Percentiles rank a stretch among this genome's conserved stretches.
These are phyloP conservation scores for Sugiyamaella grinbergsii DNA, from an alignment of 1,139 yeast species.

Conservation along the genomic window DNA sequence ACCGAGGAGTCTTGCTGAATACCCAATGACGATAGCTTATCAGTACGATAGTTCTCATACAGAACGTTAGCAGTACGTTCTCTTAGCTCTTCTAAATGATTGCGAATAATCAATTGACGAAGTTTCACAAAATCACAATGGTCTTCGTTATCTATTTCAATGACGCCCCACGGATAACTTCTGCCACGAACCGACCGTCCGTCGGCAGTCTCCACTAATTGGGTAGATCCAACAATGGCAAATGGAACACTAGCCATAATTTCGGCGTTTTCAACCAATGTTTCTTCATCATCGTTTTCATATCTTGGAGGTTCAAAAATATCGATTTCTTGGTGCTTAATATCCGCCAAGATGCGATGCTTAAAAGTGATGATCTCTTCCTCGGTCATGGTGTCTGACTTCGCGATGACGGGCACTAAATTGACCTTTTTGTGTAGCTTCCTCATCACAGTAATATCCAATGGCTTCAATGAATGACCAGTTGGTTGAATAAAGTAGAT, in stretches of 20 bases:
- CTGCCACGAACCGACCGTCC: conserved; percentile 91
- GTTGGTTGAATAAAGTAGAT: conserved; percentile 96
- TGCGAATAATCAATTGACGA: conserved; percentile 86
- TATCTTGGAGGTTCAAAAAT: conserved; percentile 78
- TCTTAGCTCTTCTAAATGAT: conserved; percentile 90
- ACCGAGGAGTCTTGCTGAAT: conserved; percentile 90
- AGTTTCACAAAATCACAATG: conserved; percentile 92
- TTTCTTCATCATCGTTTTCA: conserved; percentile 85
- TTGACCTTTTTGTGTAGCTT: conserved; percentile 89
- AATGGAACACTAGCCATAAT: conserved; percentile 79
- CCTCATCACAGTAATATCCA: conserved; percentile 88
- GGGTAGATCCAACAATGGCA: conserved; percentile 92
- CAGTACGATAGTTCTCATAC: conserved; percentile 88
- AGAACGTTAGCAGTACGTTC: conserved; percentile 76
- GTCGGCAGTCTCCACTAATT: conserved; percentile 67
- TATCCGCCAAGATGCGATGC: conserved; percentile 68
- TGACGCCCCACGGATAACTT: conserved; percentile 95
- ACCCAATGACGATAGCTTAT: conserved; percentile 78
- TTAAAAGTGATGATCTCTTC: conserved; percentile 81
- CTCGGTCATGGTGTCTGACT: conserved; percentile 89
- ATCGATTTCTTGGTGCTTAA: conserved; percentile 71
- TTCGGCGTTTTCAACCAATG: conserved; percentile 60
- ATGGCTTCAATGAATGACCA: conserved; percentile 86
- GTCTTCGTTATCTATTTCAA: conserved; percentile 92
- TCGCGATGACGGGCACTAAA: conserved; percentile 91